These are phyloP conservation scores for Coffea canephora DNA, from an alignment of 257 asterid genomes.

Conservation along the genomic window DNA sequence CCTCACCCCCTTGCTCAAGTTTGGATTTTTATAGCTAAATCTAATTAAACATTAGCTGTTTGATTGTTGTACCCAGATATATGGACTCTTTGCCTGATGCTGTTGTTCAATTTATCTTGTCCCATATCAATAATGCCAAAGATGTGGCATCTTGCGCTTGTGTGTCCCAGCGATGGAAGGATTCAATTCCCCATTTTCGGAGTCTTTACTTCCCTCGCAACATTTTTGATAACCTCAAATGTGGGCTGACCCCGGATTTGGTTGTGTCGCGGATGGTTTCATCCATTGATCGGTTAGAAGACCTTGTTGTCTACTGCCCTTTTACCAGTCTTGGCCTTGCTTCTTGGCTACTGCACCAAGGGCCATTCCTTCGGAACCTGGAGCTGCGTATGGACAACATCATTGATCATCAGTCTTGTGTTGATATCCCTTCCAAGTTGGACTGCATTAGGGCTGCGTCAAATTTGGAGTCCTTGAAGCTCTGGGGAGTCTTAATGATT, in stretches of 20 bases:
- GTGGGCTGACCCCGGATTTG: slow-evolving; percentile 55
- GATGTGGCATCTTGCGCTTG: slow-evolving; percentile 80
- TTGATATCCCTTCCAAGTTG: slow-evolving; percentile 59
- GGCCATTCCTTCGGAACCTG: slow-evolving; percentile 55
- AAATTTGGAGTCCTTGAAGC: slow-evolving; percentile 80
- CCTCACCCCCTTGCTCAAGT: not conserved
- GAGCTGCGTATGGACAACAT: slow-evolving; percentile 92
- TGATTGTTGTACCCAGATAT: slow-evolving; percentile 38
- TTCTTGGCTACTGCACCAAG: slow-evolving; percentile 59
- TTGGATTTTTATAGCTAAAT: not conserved
- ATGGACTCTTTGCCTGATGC: slow-evolving; percentile 93
- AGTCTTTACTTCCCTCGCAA: slow-evolving; percentile 75
- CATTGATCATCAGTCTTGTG: slow-evolving; percentile 35
- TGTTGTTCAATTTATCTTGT: slow-evolving; percentile 61
- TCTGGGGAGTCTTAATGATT: slow-evolving; percentile 89
- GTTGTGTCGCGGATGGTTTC: slow-evolving; percentile 53
- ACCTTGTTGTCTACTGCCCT: slow-evolving; percentile 84
- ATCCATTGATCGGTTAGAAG: slow-evolving; percentile 52
- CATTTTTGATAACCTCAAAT: slow-evolving; percentile 60
- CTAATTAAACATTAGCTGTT: slow-evolving; percentile 33
- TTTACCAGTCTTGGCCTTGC: slow-evolving; percentile 65
- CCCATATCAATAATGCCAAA: slow-evolving; percentile 62
- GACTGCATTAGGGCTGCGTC: slow-evolving; percentile 63
- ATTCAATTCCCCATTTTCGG: slow-evolving; percentile 58
- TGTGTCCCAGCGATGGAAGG: slow-evolving; percentile 94